A percentile compares a stretch with the other conserved stretches of the same genome.
phyloP scores from a whole-genome alignment of 1,139 yeast species.

The Candida sp. region DNA sequence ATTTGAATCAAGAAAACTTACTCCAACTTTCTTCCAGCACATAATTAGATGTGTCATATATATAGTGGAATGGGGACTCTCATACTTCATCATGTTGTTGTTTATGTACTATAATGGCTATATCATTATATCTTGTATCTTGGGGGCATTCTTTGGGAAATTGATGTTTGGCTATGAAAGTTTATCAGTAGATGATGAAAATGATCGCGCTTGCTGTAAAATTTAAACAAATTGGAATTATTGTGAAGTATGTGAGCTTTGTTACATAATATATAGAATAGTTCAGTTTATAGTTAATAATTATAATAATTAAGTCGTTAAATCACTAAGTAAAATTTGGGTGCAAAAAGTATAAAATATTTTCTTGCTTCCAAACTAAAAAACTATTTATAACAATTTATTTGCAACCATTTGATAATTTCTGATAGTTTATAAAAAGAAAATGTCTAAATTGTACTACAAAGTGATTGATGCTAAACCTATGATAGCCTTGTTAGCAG shows the following conservation, averaged over 20 bases:
- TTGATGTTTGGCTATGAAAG: conserved; percentile 38
- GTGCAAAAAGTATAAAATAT: background rate
- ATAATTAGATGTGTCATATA: conserved; percentile 45
- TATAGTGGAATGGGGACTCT: conserved; percentile 58
- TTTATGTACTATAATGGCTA: conserved; percentile 77
- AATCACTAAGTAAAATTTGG: background rate
- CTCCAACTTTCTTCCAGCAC: conserved; percentile 48
- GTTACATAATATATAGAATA: too few relatives aligned
- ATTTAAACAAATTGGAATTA: conserved; percentile 1
- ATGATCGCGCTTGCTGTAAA: conserved; percentile 20
- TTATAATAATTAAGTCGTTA: too few relatives aligned
- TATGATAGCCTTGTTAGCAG: conserved; percentile 13
- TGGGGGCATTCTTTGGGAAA: conserved; percentile 63
- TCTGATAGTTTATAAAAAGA: background rate
- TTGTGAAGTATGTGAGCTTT: too few relatives aligned
- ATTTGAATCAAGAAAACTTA: conserved; percentile 11
- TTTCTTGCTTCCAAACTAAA: background rate
- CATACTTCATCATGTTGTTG: conserved; percentile 63
- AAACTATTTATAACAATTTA: background rate
- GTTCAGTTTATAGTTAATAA: too few relatives aligned
- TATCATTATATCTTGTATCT: conserved; percentile 56
- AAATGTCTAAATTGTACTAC: conserved; percentile 9
- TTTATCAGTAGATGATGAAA: conserved; percentile 30
- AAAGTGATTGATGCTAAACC: conserved; percentile 5
- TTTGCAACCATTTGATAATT: background rate